phyloP scores from a whole-genome alignment of 768 basidiomycete species.

The Asterophora parasitica region DNA sequence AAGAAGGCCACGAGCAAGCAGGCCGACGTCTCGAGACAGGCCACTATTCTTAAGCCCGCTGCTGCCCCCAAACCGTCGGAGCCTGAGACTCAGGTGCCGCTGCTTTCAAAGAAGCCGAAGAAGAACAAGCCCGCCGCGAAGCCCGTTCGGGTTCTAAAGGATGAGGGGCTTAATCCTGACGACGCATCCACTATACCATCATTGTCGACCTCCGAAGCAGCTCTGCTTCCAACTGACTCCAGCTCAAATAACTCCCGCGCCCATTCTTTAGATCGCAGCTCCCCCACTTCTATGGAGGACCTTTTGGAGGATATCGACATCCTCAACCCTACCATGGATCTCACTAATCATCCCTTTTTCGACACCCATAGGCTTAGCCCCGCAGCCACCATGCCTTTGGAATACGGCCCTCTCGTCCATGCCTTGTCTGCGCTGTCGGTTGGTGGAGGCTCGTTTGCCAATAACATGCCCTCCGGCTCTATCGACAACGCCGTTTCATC shows the following conservation, averaged over 20 bases:
- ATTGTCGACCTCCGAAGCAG: slow-evolving; percentile 44
- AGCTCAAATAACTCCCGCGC: slow-evolving; percentile 56
- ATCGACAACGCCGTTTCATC: slow-evolving; percentile 88
- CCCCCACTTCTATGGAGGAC: slow-evolving; percentile 53
- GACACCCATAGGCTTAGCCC: slow-evolving; percentile 66
- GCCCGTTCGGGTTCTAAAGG: slow-evolving; percentile 51
- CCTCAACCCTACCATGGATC: slow-evolving; percentile 56
- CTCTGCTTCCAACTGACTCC: slow-evolving; percentile 37
- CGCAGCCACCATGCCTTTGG: slow-evolving; percentile 74
- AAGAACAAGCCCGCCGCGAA: slow-evolving; percentile 68
- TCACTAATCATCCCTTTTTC: slow-evolving; percentile 72
- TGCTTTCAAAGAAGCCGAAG: slow-evolving; percentile 80
- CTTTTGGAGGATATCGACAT: slow-evolving; percentile 65
- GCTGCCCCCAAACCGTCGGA: slow-evolving; percentile 23
- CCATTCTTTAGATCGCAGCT: slow-evolving; percentile 50
- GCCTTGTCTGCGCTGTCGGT: slow-evolving; percentile 83
- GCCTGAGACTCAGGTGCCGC: slow-evolving; percentile 56
- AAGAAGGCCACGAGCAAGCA: slow-evolving; percentile 16
- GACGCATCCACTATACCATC: slow-evolving; percentile 40
- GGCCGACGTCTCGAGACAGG: slow-evolving; percentile 13
- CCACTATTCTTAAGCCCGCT: slow-evolving; percentile 13
- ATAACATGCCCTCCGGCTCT: slow-evolving; percentile 80
- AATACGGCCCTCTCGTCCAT: slow-evolving; percentile 82
- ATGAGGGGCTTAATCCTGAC: slow-evolving; percentile 42
- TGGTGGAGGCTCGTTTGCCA: slow-evolving; percentile 79